Base-by-base conservation (phyloP, 345 rosid species). In the Pugionium dolabratum region DNA sequence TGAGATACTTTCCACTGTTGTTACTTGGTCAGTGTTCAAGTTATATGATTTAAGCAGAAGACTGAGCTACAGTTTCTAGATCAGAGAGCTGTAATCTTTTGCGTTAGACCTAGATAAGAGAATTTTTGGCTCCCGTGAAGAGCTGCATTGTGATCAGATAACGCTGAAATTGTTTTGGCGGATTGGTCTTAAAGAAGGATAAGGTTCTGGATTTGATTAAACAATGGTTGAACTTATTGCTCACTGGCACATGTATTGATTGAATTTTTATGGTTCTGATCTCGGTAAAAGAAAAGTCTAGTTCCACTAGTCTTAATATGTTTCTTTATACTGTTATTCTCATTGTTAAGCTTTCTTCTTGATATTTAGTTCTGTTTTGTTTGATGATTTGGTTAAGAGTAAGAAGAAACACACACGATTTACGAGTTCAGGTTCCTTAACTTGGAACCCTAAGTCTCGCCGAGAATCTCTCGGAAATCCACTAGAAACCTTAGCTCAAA, bases 171-270 rank as follows among this genome's bases (percentile, higher is more conserved):
- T n/a, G 42, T 44, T 36, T 31, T 36, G 36, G 4, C 7, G 29
- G 2, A 11, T 27, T 27, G n/a, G n/a, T n/a, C n/a, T n/a, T n/a
- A n/a, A n/a, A n/a, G n/a, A n/a, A n/a, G n/a, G 34, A 31, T 46
- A 40, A 0, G 29, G 54, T 51, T 60, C 40, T 69, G 26, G 27
- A 43, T 59, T 69, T 43, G 47, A 41, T 50, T 50, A 45, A 41
- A 32, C 27, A 9, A 0, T 27, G 0, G 25, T 9, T 48, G 50
- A 3, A 7, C 50, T 40, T 40, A 1, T 67, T 4, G 1, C 40
- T n/a, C 31, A 1, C 44, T 7, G 5, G 43, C 35, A 4, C 28
- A 0, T 34, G 18, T 55, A n/a, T 67, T 48, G 11, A 30, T 48
- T 49, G 36, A 2, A 10, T 32, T 68, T 1, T 48, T 31, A 46